Evolutionary conservation across 139 green algal species (phyloP).

Genomic region (Astrephomene gubernaculifera): DNA sequence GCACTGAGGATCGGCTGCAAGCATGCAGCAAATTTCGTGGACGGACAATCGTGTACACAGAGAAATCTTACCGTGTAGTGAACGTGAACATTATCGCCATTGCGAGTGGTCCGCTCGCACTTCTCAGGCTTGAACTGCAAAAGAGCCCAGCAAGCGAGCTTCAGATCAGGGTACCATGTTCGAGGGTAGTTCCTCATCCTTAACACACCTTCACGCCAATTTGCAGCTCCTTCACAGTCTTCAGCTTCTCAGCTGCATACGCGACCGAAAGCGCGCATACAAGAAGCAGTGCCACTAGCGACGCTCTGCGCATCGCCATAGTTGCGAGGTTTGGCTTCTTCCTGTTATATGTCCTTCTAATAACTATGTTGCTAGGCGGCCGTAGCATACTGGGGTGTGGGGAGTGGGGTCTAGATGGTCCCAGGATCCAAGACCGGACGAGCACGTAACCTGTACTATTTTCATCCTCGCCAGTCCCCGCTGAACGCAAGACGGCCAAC

Average conservation of each 20-base stretch:
- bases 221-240: slow-evolving; percentile 24
- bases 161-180: background rate
- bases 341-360: no score
- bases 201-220: slow-evolving; percentile 32
- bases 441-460: no score
- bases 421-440: no score
- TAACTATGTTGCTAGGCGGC: no score
- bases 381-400: no score
- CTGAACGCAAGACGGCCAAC: no score
- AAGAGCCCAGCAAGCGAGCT: background rate
- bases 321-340: no score
- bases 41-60: no score
- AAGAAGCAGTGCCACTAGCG: background rate
- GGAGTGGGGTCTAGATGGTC: no score
- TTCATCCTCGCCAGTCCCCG: no score
- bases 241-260: background rate
- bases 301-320: background rate
- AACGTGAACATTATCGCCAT: slow-evolving; percentile 24
- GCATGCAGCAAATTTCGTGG: no score
- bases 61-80: slow-evolving; percentile 46
- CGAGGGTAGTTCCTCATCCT: background rate
- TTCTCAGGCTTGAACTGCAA: slow-evolving; percentile 31
- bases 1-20: no score
- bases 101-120: background rate
- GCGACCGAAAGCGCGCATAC: background rate